Conservation (phyloP, 163 green algal species). For the Chlamydomonas reinhardtii region DNA sequence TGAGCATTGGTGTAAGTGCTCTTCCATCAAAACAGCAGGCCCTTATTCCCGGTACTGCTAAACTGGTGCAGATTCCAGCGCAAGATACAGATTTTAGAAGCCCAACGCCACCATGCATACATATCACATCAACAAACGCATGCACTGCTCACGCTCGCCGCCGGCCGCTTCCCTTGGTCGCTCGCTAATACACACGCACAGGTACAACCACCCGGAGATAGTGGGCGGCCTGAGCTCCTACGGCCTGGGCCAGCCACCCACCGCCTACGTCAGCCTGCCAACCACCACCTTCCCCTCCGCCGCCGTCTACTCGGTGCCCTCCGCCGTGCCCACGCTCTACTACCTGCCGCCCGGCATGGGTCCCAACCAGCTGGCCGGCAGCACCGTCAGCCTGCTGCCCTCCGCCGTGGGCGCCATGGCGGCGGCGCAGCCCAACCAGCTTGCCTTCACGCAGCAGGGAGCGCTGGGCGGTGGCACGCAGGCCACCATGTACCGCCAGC, state of each 20-base stretch:
- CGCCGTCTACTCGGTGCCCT: conserved; percentile 38
- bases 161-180: no score
- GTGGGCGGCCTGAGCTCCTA: conserved; percentile 14
- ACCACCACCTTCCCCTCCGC: conserved; percentile 41
- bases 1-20: no score
- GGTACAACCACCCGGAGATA: conserved; percentile 68
- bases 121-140: no score
- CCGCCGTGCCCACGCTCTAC: conserved; percentile 39
- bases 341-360: conserved; percentile 24
- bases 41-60: no score
- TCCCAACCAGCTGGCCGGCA: conserved; percentile 31
- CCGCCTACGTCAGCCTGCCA: conserved; percentile 33
- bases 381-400: conserved; percentile 19
- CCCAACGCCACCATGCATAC: no score
- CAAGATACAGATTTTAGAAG: no score
- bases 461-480: background rate
- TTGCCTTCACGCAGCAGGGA: conserved; percentile 7
- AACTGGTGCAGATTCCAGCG: no score
- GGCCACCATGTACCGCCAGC: conserved; percentile 30
- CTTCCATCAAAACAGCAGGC: no score
- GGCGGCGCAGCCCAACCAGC: background rate
- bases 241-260: conserved; percentile 24
- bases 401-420: conserved; percentile 7
- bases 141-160: no score
- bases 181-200: no score